phyloP scores from a whole-genome alignment of 768 basidiomycete genomes.

The Suillus variegatus region DNA sequence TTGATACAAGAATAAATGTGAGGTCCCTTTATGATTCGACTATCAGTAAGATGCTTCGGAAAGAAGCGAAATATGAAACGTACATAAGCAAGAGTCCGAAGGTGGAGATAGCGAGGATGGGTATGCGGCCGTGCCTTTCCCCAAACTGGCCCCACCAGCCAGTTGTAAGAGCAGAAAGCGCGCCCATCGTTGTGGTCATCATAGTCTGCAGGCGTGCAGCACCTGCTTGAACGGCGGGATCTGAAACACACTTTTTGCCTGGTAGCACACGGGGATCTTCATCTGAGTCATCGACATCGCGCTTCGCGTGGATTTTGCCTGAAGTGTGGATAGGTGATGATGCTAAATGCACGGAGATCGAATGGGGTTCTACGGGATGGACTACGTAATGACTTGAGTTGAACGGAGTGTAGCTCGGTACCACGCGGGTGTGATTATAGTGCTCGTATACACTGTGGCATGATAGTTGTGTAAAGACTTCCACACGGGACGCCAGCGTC shows the following conservation, averaged over 20 bases:
- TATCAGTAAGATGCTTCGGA: constrained; percentile 1
- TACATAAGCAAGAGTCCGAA: constrained; percentile 76
- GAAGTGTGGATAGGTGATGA: constrained; percentile 6
- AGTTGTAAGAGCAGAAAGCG: constrained; percentile 78
- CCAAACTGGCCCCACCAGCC: constrained; percentile 87
- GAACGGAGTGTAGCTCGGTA: background rate
- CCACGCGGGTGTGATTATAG: constrained; percentile 39
- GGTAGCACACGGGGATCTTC: constrained; percentile 41
- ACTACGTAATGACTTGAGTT: constrained; percentile 8
- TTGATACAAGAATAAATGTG: constrained; percentile 78
- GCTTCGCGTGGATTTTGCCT: constrained; percentile 19
- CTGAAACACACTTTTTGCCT: constrained; percentile 40
- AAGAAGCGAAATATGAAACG: constrained; percentile 39
- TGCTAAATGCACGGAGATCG: constrained; percentile 16
- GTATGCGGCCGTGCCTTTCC: constrained; percentile 75
- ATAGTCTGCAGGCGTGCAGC: constrained; percentile 76
- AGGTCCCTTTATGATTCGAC: constrained; percentile 57
- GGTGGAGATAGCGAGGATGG: constrained; percentile 65
- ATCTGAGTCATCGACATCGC: constrained; percentile 29
- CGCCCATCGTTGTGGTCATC: constrained; percentile 76
- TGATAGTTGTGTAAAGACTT: constrained; percentile 77
- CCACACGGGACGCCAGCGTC: constrained; percentile 76
- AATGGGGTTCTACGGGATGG: constrained; percentile 11
- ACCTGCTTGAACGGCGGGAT: constrained; percentile 63
- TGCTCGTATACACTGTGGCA: constrained; percentile 57